phyloP scores from a whole-genome alignment of 2,329 filamentous ascomycete species.

The Colletotrichum sp. region DNA sequence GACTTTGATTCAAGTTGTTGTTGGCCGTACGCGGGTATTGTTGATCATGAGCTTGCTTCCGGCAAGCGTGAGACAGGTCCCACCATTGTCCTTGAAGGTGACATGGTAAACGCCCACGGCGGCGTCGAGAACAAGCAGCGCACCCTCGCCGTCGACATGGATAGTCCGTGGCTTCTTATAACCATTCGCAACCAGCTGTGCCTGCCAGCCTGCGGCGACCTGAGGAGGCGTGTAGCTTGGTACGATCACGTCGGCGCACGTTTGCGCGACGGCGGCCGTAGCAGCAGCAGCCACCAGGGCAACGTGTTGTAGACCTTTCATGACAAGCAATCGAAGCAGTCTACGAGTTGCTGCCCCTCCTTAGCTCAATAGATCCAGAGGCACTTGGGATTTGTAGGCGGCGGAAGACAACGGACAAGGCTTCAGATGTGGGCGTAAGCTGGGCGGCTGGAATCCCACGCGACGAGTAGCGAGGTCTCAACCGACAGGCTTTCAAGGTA shows the following conservation, averaged over 20 bases:
- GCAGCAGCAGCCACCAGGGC: neutral
- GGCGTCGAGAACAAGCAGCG: slow-evolving; percentile 50
- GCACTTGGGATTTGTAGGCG: neutral
- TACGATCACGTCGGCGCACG: slow-evolving; percentile 39
- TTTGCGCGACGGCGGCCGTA: slow-evolving; percentile 8
- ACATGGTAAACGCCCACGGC: slow-evolving; percentile 47
- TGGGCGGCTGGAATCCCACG: neutral
- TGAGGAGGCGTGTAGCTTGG: slow-evolving; percentile 40
- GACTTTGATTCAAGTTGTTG: neutral
- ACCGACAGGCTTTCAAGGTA: neutral
- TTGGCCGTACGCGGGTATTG: slow-evolving; percentile 35
- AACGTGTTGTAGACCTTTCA: slow-evolving; percentile 10
- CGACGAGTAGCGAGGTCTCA: neutral
- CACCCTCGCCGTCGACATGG: slow-evolving; percentile 49
- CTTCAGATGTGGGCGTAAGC: neutral
- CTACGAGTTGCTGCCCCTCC: neutral
- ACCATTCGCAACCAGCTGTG: slow-evolving; percentile 46
- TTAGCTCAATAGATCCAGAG: neutral
- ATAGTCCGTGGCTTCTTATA: slow-evolving; percentile 49
- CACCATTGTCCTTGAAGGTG: slow-evolving; percentile 44
- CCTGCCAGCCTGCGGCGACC: slow-evolving; percentile 48
- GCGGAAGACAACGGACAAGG: neutral
- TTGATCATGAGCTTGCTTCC: slow-evolving; percentile 37
- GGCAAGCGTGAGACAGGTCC: slow-evolving; percentile 44
- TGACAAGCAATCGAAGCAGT: neutral